Base-by-base conservation (phyloP, 495 filamentous ascomycete species). In the Niebla homalea region DNA sequence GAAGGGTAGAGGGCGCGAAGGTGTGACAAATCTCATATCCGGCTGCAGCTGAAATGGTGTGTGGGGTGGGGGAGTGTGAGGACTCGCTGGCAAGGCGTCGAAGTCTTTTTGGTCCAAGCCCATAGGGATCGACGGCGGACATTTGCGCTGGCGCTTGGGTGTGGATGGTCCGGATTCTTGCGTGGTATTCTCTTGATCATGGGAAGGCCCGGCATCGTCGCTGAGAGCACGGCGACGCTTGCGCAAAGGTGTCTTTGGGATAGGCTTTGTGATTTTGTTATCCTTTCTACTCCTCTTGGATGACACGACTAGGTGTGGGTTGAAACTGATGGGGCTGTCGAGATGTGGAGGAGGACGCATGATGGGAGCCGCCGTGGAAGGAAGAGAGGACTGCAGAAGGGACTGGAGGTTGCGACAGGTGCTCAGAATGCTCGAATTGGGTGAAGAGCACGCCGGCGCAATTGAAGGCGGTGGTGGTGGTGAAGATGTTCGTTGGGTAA, bases 391-490 rank as follows among this genome's bases (percentile, higher is more conserved):
- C 64, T 68, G 3, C 69, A 88, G 70, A 51, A 85, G 77, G 0
- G 78, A 78, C 56, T 88, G 84, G 0, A 88, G 73, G 3, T 80
- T 76, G 62, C 81, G 82, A 63, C 82, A 87, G 48, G 81, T 80
- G 38, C 72, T 75, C 56, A 80, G 71, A 48, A 85, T 74, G 63
- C 79, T 76, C 56, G 69, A 36, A 18, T 35, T 67, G 54, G 75
- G 72, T 44, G 75, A 59, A 26, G 75, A 69, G 40, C 61, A 67
- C 49, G 67, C 67, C 6, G 79, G 74, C 36, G 79, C 76, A 38
- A 79, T 79, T 48, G 80, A 83, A 29, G 80, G 70, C 38, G 80
- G 76, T 21, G 80, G 75, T 39, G 74, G 75, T 56, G 77, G 74
- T 60, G 78, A 79, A 56, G 79, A 76, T 8, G 76, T 69, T 47